These are phyloP conservation scores for Aspergillus sp. DNA, from an alignment of 2,329 filamentous ascomycete genomes.

Conservation along the genomic window DNA sequence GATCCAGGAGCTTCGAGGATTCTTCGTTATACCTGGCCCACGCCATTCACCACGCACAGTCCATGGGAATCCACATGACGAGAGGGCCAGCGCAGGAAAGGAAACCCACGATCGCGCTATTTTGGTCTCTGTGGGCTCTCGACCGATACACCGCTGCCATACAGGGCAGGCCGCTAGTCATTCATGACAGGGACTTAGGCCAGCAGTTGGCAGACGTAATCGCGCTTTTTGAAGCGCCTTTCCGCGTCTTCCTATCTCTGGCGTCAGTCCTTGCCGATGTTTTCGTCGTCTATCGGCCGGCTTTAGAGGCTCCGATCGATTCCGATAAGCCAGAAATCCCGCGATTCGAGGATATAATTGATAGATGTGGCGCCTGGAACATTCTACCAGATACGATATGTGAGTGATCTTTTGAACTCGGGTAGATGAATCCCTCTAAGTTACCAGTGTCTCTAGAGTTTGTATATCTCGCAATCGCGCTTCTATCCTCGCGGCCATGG, in stretches of 20 bases:
- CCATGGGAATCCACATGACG: constrained; percentile 28
- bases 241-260: constrained; percentile 14
- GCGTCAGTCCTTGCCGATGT: constrained; percentile 10
- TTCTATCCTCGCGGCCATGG: constrained; percentile 14
- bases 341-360: constrained; percentile 10
- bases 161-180: constrained; percentile 21
- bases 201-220: constrained; percentile 15
- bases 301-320: constrained; percentile 3
- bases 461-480: constrained; percentile 14
- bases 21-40: constrained; percentile 28
- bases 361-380: background rate
- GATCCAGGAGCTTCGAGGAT: constrained; percentile 31
- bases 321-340: constrained; percentile 10
- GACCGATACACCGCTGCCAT: constrained; percentile 25
- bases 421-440: background rate
- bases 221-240: constrained; percentile 12
- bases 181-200: constrained; percentile 18
- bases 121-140: constrained; percentile 25
- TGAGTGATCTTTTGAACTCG: background rate
- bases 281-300: constrained; percentile 14
- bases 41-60: constrained; percentile 34
- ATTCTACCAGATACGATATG: background rate
- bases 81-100: constrained; percentile 6
- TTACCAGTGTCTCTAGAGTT: constrained; percentile 11
- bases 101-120: constrained; percentile 7